Base-by-base conservation (phyloP, 352 stramenopile species). In the Phytophthora melonis region DNA sequence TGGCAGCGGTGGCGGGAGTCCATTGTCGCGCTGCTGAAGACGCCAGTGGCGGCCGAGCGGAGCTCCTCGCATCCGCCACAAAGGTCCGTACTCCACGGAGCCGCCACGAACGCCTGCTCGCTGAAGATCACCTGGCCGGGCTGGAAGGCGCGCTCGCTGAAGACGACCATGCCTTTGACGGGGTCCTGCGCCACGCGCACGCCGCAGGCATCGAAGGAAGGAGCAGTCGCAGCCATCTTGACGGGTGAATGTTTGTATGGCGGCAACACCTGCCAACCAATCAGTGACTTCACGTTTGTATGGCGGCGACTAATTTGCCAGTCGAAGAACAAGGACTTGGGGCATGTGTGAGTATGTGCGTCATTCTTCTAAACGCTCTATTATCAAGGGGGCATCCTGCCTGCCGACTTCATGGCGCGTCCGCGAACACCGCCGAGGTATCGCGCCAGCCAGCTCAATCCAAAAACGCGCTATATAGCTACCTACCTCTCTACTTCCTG, bases 121-220 rank as follows among this genome's bases (percentile, higher is more conserved):
- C 79, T 85, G 72, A 94, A 94, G 59, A 94, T 89, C 32, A 93
- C 83, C 23, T 91, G 81, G 6, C 87, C 87, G 4, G 86, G 74
- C 30, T 80, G 54, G 65, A 93, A 91, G 1, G 66, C 61, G 14
- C 82, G 83, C 63, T 90, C 74, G 34, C 75, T 85, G 34, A 78
- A 75, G 34, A 93, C 86, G n/a, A 93, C 81, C 18, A 88, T 87
- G 56, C 86, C 84, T 73, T 91, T 93, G 34, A 77, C 63, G 13
- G 62, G 50, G 41, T 91, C 81, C 25, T 83, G 75, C 7, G 64
- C 79, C 59, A 93, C 82, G 68, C 76, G 77, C 63, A 90, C 82
- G 70, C 84, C 86, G 66, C 83, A 89, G 9, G 43, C 64, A 1
- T 81, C 77, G 64, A 93, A 93, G 47, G 80, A 47, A 1, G 83